These are phyloP conservation scores for Fusarium chlamydosporum DNA, from an alignment of 2,329 filamentous ascomycete species.

Conservation along the genomic window DNA sequence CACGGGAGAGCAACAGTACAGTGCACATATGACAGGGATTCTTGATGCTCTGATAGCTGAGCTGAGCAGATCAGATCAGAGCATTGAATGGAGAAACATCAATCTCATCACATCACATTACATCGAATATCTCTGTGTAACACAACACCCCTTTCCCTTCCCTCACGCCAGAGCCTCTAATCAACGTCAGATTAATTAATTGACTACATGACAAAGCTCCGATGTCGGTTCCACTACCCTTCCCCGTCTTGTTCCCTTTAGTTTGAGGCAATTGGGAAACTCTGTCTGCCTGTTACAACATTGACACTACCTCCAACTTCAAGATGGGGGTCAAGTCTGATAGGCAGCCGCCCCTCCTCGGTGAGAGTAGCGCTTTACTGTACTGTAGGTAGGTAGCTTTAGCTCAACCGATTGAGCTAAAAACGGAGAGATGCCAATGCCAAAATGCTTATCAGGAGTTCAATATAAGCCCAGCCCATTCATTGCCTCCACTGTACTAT, in stretches of 20 bases:
- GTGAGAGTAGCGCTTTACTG: slow-evolving; percentile 13
- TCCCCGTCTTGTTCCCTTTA: slow-evolving; percentile 1
- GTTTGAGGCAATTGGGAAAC: slow-evolving; percentile 1
- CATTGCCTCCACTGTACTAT: slow-evolving; percentile 30
- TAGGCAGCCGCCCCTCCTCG: slow-evolving; percentile 19
- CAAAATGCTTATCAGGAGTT: slow-evolving; percentile 37
- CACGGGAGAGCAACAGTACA: slow-evolving; percentile 31
- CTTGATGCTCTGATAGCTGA: neutral
- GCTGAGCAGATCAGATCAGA: neutral
- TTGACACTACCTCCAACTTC: slow-evolving; percentile 36
- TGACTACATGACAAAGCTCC: slow-evolving; percentile 7
- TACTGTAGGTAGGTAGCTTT: neutral
- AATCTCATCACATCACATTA: no score
- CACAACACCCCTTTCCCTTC: neutral
- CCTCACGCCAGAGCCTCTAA: slow-evolving; percentile 19
- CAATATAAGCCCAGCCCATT: slow-evolving; percentile 7
- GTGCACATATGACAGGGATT: slow-evolving; percentile 10
- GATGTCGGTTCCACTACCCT: slow-evolving; percentile 9
- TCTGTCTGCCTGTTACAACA: slow-evolving; percentile 8
- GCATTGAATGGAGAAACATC: neutral
- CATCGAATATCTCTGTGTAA: slow-evolving; percentile 28
- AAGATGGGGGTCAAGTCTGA: neutral
- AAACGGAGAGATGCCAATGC: slow-evolving; percentile 15
- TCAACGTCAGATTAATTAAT: slow-evolving; percentile 16
- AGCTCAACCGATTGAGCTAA: slow-evolving; percentile 1